Evolutionary conservation across 345 rosid genomes (phyloP), one percentile per base, ranked within the genome.

Genomic region (Melaleuca quinquenervia): DNA sequence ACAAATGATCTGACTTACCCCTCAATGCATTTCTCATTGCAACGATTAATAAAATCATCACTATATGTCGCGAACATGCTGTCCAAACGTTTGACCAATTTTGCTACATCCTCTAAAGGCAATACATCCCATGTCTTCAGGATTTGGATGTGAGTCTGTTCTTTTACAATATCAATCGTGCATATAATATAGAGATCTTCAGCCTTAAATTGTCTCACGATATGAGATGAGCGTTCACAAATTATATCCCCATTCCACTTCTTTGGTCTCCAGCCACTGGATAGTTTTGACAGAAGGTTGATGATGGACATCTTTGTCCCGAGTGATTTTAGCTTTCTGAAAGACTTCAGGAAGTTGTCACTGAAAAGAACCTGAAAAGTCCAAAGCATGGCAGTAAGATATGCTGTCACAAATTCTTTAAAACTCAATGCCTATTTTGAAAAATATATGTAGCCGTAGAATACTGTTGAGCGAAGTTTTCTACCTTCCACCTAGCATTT

Each of bases 41-140:
- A 94, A 13, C 44, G 90, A 14, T 84, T 85, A 16, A 93, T 84
- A 87, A 87, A 93, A 62, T 90, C 93, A 76, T 90, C 90, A 11
- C 89, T 89, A 82, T 87, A 89, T 55, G 70, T 86, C 44, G 51
- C 83, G 87, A 91, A 94, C 49, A 91, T 85, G 48, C 84, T 78
- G 84, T 92, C 92, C 6, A 93, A 88, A 52, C 91, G 91, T 87
- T 90, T 90, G 18, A 85, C 92, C 88, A 90, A 70, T 82, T 86
- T 89, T 3, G 83, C 87, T 58, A 88, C 86, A 78, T 93, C 91
- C 83, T 89, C 86, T 29, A 83, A 74, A 7, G 92, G 92, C 84
- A 92, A 76, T 83, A 94, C 70, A 85, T 94, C 94, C 94, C 94
- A 94, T n/a, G 91, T 89, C 90, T 88, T 94, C 87, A 94, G 75